These are phyloP conservation scores for Kingdonia uniflora DNA, from an alignment of 164 flowering plant species.

Conservation along the genomic window DNA sequence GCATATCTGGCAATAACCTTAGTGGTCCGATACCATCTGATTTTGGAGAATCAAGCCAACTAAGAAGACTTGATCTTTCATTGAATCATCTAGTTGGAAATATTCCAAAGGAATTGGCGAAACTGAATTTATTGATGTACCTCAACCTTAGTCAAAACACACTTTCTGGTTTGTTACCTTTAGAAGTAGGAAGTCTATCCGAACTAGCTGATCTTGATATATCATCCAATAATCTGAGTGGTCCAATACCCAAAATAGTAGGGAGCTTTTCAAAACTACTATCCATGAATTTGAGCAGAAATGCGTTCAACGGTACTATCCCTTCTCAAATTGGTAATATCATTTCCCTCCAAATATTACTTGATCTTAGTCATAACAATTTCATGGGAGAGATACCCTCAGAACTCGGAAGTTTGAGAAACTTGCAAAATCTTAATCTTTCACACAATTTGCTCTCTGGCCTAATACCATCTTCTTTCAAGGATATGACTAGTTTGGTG, in stretches of 20 bases:
- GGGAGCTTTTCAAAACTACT: neutral
- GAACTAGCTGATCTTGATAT: neutral
- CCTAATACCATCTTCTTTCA: neutral
- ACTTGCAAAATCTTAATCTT: neutral
- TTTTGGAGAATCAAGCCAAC: neutral
- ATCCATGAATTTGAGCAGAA: neutral
- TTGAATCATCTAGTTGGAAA: neutral
- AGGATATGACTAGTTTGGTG: neutral
- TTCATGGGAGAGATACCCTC: neutral
- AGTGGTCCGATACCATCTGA: neutral
- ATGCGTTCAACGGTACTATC: neutral
- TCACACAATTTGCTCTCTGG: constrained; percentile 2
- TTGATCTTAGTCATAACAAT: constrained; percentile 4
- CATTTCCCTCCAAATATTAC: neutral
- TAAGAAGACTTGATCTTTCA: neutral
- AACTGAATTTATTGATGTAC: neutral
- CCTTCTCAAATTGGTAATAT: neutral
- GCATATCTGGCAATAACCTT: neutral
- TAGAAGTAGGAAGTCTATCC: neutral
- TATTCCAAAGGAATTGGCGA: neutral
- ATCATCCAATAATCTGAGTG: neutral
- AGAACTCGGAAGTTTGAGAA: neutral
- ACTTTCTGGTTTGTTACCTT: neutral
- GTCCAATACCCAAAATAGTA: neutral
- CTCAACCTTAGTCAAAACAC: neutral